Conservation (phyloP, 306 rosid genomes). For the Pueraria montana region DNA sequence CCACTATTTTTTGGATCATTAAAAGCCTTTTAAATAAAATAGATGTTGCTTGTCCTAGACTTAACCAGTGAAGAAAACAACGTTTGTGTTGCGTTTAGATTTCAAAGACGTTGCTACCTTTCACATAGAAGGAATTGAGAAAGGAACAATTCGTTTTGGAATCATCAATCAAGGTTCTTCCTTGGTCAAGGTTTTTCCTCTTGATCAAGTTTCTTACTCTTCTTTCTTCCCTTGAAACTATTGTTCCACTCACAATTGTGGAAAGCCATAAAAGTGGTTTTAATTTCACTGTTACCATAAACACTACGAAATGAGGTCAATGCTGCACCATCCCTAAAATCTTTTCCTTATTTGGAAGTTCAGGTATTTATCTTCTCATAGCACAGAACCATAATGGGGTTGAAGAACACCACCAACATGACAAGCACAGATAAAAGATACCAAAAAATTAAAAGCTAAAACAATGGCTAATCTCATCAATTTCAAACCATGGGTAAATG, state of each 20-base stretch:
- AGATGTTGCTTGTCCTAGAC: no score
- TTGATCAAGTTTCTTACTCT: no score
- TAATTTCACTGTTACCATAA: background rate
- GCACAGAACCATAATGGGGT: background rate
- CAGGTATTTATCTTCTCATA: no score
- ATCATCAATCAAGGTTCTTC: background rate
- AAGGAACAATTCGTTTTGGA: background rate
- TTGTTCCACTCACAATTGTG: no score
- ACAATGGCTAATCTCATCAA: constrained; percentile 1
- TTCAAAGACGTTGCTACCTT: background rate
- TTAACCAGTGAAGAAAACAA: no score
- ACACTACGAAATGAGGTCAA: background rate
- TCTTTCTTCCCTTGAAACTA: no score
- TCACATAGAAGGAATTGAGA: background rate
- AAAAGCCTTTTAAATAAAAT: no score
- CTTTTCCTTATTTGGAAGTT: no score
- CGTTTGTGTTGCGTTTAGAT: background rate
- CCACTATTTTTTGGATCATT: no score
- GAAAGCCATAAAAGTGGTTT: background rate
- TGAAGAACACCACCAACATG: background rate
- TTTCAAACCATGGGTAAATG: background rate
- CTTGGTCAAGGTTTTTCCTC: background rate
- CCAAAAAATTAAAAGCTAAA: background rate
- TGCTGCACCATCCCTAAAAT: no score
- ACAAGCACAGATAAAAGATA: background rate